These are phyloP conservation scores for Triglochin maritima DNA, from an alignment of 106 monocot genomes.

Conservation along the genomic window DNA sequence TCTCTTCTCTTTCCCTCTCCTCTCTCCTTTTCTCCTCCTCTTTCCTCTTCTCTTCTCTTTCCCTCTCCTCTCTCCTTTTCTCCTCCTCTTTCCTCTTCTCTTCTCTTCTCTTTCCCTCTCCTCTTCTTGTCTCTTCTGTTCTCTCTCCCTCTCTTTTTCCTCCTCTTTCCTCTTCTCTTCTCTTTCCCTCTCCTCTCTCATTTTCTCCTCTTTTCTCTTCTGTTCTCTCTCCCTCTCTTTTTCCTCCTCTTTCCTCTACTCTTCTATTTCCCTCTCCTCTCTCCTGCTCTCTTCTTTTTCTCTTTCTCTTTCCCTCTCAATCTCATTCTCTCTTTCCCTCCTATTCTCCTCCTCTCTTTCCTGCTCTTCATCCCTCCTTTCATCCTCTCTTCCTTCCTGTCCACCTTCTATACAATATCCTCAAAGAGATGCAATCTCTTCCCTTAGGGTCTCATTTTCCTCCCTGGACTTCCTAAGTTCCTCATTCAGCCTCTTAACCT, in stretches of 20 bases:
- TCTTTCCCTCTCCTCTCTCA: background rate
- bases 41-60: constrained; percentile 1
- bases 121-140: no score
- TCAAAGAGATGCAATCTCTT: no score
- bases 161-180: background rate
- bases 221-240: background rate
- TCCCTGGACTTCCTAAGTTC: no score
- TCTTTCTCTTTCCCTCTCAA: background rate
- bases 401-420: constrained; percentile 16
- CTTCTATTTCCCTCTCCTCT: background rate
- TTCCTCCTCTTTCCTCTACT: no score
- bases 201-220: background rate
- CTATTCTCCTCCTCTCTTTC: background rate
- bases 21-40: background rate
- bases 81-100: background rate
- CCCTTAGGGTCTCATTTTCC: no score
- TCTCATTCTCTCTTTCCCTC: background rate
- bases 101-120: background rate
- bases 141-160: background rate
- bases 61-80: background rate
- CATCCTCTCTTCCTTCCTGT: no score
- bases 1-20: background rate
- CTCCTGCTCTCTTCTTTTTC: background rate
- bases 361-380: background rate
- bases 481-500: no score